Percentiles rank a stretch among this genome's conserved stretches.
Evolutionary conservation across 2,329 filamentous ascomycete genomes (phyloP).

Genomic region (Fusarium sp.): DNA sequence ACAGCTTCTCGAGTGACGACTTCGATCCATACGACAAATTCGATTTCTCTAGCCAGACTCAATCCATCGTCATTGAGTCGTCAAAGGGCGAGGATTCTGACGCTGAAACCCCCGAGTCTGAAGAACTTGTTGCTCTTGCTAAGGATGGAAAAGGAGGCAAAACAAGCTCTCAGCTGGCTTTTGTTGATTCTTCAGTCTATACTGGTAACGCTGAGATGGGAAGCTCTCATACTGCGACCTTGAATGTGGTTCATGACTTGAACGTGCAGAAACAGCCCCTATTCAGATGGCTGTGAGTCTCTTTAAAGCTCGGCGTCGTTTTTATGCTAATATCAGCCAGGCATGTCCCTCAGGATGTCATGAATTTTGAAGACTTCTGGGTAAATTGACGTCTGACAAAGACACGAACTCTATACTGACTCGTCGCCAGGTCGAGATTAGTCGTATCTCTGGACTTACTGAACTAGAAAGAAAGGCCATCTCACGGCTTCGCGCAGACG

Average conservation of each 20-base stretch:
- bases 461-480: conserved; percentile 51
- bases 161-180: conserved; percentile 33
- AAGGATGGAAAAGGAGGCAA: conserved; percentile 24
- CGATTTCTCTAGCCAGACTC: conserved; percentile 37
- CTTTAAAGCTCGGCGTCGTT: too few relatives aligned
- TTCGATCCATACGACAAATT: conserved; percentile 48
- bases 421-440: conserved; percentile 49
- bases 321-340: conserved; percentile 42
- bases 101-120: conserved; percentile 43
- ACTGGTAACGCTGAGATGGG: conserved; percentile 53
- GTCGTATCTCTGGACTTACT: conserved; percentile 49
- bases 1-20: conserved; percentile 42
- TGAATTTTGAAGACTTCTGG: conserved; percentile 58
- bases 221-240: conserved; percentile 50
- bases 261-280: conserved; percentile 49
- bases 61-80: conserved; percentile 33
- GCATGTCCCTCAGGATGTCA: conserved; percentile 53
- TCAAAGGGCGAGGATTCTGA: conserved; percentile 48
- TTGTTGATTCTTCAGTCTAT: conserved; percentile 52
- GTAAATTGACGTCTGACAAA: conserved; percentile 35
- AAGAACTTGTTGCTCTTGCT: conserved; percentile 30
- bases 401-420: neutral
- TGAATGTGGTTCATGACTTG: conserved; percentile 52
- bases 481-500: conserved; percentile 51
- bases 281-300: conserved; percentile 56